These are phyloP conservation scores for Neonectria sp. DNA, from an alignment of 2,329 filamentous ascomycete genomes.

Conservation along the genomic window DNA sequence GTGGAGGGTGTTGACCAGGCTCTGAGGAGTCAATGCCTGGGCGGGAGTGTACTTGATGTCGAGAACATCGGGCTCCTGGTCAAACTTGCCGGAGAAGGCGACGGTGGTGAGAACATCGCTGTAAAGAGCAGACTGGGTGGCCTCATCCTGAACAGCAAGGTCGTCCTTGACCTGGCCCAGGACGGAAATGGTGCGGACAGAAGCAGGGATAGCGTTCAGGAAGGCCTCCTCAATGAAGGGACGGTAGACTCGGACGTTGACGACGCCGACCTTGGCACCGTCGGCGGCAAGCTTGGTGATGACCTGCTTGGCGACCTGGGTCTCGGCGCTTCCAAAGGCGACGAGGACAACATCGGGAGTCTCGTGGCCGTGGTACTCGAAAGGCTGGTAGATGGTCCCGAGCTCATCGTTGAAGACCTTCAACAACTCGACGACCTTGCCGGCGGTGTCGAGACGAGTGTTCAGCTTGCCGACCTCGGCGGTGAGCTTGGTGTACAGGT, in stretches of 20 bases:
- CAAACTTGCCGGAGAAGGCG: slow-evolving; percentile 81
- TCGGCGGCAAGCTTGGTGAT: slow-evolving; percentile 79
- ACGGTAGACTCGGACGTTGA: slow-evolving; percentile 94
- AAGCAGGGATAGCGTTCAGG: slow-evolving; percentile 83
- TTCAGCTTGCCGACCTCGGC: slow-evolving; percentile 73
- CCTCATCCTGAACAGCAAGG: slow-evolving; percentile 79
- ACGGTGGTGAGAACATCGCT: slow-evolving; percentile 91
- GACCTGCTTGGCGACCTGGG: slow-evolving; percentile 87
- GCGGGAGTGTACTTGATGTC: slow-evolving; percentile 93
- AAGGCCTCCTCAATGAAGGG: slow-evolving; percentile 97
- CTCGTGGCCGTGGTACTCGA: slow-evolving; percentile 92
- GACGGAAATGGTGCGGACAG: slow-evolving; percentile 83
- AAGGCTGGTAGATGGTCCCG: slow-evolving; percentile 91
- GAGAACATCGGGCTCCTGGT: slow-evolving; percentile 74
- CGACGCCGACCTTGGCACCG: slow-evolving; percentile 85
- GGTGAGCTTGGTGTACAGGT: slow-evolving; percentile 77
- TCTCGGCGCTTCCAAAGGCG: slow-evolving; percentile 92
- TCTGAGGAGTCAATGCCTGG: slow-evolving; percentile 69
- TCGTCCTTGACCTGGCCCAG: slow-evolving; percentile 89
- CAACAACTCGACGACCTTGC: slow-evolving; percentile 79
- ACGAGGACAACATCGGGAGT: slow-evolving; percentile 87
- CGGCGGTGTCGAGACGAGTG: slow-evolving; percentile 80
- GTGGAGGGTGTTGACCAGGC: slow-evolving; percentile 66
- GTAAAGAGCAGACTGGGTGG: slow-evolving; percentile 88
- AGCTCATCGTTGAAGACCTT: slow-evolving; percentile 89